A percentile compares a stretch with the other conserved stretches of the same genome.
Conservation (phyloP, 2,329 filamentous ascomycete genomes). For the Hysterium pulicare region DNA sequence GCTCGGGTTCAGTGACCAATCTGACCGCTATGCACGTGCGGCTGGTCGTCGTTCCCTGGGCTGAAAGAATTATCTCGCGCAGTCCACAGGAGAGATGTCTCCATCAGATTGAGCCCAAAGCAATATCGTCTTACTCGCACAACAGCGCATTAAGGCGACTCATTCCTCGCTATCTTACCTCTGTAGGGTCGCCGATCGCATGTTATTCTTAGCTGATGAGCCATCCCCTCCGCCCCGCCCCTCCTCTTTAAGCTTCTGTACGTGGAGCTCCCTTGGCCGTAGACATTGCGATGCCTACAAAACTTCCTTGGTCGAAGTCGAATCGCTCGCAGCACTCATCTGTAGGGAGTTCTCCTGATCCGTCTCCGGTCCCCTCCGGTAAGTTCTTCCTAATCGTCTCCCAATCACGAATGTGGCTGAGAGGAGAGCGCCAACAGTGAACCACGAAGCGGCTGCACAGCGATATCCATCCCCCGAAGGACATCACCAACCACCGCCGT, state of each 20-base stretch:
- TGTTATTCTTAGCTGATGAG: constrained; percentile 34
- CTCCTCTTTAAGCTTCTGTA: constrained; percentile 10
- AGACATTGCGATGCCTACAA: constrained; percentile 33
- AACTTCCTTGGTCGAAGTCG: constrained; percentile 37
- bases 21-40: constrained; percentile 3
- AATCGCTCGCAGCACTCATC: constrained; percentile 38
- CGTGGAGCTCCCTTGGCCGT: constrained; percentile 17
- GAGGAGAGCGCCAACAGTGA: constrained; percentile 31
- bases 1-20: constrained; percentile 1
- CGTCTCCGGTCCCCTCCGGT: constrained; percentile 33
- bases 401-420: constrained; percentile 26
- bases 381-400: constrained; percentile 24
- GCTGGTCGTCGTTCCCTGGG: neutral
- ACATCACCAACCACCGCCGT: constrained; percentile 15
- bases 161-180: neutral
- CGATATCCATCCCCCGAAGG: constrained; percentile 22
- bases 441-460: constrained; percentile 27
- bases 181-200: constrained; percentile 4
- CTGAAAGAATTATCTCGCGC: constrained; percentile 2
- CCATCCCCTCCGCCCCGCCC: constrained; percentile 13
- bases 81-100: neutral
- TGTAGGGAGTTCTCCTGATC: constrained; percentile 32
- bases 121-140: constrained; percentile 1
- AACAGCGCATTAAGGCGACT: neutral
- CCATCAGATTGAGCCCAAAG: neutral